phyloP scores from a whole-genome alignment of 169 alveolate species.

The Plasmodium falciparum region DNA sequence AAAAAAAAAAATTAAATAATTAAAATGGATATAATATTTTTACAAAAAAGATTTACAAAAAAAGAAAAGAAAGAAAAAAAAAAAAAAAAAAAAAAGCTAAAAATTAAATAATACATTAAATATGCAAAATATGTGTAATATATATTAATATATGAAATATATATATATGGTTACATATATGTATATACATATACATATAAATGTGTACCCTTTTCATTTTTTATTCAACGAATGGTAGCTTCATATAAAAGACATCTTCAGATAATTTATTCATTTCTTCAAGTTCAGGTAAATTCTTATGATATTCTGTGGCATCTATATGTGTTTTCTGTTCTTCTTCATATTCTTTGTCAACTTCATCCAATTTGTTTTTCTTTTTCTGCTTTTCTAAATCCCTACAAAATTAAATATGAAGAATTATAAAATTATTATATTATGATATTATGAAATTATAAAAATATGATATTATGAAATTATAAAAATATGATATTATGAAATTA shows the following conservation, averaged over 20 bases:
- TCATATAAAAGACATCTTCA: constrained; percentile 73
- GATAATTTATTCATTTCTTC: constrained; percentile 71
- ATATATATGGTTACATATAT: no score
- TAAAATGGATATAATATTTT: no score
- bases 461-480: not conserved
- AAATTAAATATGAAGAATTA: not conserved
- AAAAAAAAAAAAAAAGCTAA: no score
- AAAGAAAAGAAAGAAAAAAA: no score
- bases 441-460: no score
- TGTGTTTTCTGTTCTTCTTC: constrained; percentile 70
- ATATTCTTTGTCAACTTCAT: constrained; percentile 70
- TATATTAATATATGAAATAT: no score
- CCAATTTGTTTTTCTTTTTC: constrained; percentile 65
- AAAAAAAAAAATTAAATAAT: no score
- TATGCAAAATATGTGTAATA: no score
- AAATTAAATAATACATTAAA: no score
- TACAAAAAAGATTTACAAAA: no score
- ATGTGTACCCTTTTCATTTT: not conserved
- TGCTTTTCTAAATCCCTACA: constrained; percentile 73
- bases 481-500: no score
- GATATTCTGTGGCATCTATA: constrained; percentile 52
- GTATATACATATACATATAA: no score
- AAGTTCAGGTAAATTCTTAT: constrained; percentile 61
- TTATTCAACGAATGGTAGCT: constrained; percentile 75
- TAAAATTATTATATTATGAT: not conserved